These are phyloP conservation scores for Cardamine resedifolia DNA, from an alignment of 345 rosid species.

Conservation along the genomic window DNA sequence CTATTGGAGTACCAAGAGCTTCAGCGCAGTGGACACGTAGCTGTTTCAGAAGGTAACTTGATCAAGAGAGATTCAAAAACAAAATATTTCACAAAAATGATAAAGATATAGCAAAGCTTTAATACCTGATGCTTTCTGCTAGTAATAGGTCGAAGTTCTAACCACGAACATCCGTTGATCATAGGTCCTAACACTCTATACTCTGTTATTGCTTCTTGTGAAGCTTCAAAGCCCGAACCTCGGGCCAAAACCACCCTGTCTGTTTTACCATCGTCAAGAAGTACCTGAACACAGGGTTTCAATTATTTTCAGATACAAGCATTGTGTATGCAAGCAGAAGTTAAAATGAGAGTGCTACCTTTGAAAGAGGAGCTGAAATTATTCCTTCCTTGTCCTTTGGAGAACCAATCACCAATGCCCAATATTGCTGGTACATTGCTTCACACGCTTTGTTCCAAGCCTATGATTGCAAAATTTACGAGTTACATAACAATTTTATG, in stretches of 20 bases:
- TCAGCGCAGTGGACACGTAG: constrained; percentile 94
- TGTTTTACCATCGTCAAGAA: constrained; percentile 88
- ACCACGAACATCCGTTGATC: constrained; percentile 92
- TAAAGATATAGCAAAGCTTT: not conserved
- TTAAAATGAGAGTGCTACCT: constrained; percentile 47
- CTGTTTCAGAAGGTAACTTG: constrained; percentile 39
- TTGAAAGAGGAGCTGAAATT: constrained; percentile 74
- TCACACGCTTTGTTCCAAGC: constrained; percentile 80
- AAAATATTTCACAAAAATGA: not conserved
- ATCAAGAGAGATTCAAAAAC: constrained; percentile 1
- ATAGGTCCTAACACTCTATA: constrained; percentile 83
- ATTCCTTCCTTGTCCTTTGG: constrained; percentile 83
- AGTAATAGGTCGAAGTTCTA: constrained; percentile 76
- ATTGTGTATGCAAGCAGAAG: not conserved
- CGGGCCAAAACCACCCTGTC: constrained; percentile 78
- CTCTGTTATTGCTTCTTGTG: constrained; percentile 80
- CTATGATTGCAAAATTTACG: constrained; percentile 39
- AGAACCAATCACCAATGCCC: constrained; percentile 92
- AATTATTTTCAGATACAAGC: constrained; percentile 13
- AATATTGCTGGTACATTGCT: constrained; percentile 66
- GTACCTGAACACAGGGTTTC: constrained; percentile 45
- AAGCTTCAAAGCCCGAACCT: constrained; percentile 65
- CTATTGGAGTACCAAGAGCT: constrained; percentile 92
- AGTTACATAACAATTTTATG: not conserved
- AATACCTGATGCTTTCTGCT: constrained; percentile 91